Evolutionary conservation across 495 filamentous ascomycete species (phyloP), one percentile per base, ranked within the genome.

Genomic region (Penicillium daleae): DNA sequence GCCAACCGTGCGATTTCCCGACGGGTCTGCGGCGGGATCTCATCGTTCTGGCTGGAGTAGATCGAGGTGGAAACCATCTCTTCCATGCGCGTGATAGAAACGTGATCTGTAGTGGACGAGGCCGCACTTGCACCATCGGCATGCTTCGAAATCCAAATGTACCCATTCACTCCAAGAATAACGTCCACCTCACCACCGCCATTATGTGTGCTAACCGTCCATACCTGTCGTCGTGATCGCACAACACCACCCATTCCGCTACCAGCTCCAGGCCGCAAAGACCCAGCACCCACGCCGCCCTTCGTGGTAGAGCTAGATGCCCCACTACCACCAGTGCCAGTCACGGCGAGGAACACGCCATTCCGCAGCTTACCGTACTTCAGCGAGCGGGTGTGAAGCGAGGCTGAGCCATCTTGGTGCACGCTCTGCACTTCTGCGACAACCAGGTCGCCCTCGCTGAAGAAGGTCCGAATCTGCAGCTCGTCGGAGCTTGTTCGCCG

Each of bases 311-410:
- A 74, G 58, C 65, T 72, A 19, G 73, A 74, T 15, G 71, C 65
- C 6, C 86, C 87, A 21, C 89, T 90, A 2, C 92, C 92, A 2
- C 93, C 93, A 5, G 87, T 87, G 2, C 93, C 93, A 7, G 81
- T 80, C 3, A 98, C 91, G 24, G 86, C 84, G 27, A 97, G 78
- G 67, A 99, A 97, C 8, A 93, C 78, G 2, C 95, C 95, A 72
- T 98, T 98, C 19, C 95, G 80, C 62, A 99, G 78, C 76, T 99
- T 99, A 8, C 95, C 95, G 75, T 97, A 99, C 73, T 92, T 92
- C 67, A 98, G 74, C 48, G 85, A 89, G 31, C 95, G 85, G 12
- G 95, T 97, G 75, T 99, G 95, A 67, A 99, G 80, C 53, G 87
- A 86, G 2, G 95, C 93, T 4, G 84, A 86, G 22, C 93, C 93